phyloP scores from a whole-genome alignment of 2,329 filamentous ascomycete genomes.

The Fusarium sp. region DNA sequence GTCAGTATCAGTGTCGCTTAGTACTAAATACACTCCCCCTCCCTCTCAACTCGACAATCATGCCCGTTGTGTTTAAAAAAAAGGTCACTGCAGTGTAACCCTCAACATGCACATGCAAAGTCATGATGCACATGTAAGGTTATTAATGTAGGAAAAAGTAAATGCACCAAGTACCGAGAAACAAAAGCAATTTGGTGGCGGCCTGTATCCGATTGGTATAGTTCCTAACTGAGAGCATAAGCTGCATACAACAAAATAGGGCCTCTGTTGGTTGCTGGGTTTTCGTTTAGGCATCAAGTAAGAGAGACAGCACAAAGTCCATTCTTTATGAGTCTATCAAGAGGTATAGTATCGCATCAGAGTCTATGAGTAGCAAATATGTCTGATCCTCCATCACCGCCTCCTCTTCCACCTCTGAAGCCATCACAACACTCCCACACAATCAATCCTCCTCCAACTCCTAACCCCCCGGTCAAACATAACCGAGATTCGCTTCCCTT shows the following conservation, averaged over 20 bases:
- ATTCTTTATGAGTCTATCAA: background rate
- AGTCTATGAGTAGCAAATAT: background rate
- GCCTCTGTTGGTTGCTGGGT: background rate
- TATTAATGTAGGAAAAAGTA: slow-evolving; percentile 1
- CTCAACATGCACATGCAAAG: slow-evolving; percentile 15
- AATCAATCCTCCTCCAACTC: background rate
- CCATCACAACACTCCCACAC: background rate
- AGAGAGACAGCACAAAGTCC: background rate
- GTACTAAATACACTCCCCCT: slow-evolving; percentile 20
- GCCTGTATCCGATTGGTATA: background rate
- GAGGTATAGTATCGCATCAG: background rate
- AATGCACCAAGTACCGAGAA: slow-evolving; percentile 6
- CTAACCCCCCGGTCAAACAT: background rate
- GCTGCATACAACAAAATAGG: background rate
- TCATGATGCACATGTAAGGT: slow-evolving; percentile 24
- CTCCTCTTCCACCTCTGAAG: background rate
- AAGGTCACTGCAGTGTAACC: slow-evolving; percentile 34
- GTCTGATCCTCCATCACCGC: background rate
- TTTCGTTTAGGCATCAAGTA: background rate
- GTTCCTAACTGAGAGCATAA: background rate
- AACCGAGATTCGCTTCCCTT: background rate
- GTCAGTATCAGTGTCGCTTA: too few relatives aligned
- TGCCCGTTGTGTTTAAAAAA: slow-evolving; percentile 5
- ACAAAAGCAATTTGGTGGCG: background rate
- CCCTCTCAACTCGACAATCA: background rate